phyloP scores from a whole-genome alignment of 805 yeast genomes.

The Pichia pseudocactophila region DNA sequence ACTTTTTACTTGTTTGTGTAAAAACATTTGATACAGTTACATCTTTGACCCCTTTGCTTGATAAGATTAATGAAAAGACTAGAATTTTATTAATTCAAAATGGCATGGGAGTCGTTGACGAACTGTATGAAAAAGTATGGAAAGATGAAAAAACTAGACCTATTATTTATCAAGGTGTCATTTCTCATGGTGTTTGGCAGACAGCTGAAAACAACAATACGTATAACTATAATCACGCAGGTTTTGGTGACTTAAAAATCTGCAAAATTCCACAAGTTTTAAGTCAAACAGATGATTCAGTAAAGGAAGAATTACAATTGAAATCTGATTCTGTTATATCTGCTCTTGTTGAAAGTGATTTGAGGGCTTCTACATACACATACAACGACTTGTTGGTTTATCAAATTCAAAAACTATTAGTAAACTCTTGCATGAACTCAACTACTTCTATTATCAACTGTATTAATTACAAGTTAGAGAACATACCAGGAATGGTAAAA shows the following conservation, averaged over 20 bases:
- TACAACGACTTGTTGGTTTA: conserved; percentile 40
- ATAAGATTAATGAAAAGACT: conserved; percentile 39
- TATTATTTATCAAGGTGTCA: conserved; percentile 60
- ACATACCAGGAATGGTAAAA: conserved; percentile 27
- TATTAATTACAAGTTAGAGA: conserved; percentile 63
- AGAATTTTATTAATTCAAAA: conserved; percentile 70
- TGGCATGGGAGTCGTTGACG: conserved; percentile 67
- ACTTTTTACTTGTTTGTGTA: conserved; percentile 56
- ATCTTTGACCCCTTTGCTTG: conserved; percentile 51
- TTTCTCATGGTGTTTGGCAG: conserved; percentile 75
- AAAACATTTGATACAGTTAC: conserved; percentile 65
- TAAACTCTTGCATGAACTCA: conserved; percentile 80
- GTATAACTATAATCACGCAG: conserved; percentile 56
- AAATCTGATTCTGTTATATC: conserved; percentile 18
- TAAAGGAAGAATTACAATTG: conserved; percentile 9
- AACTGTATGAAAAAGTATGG: conserved; percentile 47
- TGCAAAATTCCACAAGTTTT: conserved; percentile 43
- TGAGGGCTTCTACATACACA: conserved; percentile 25
- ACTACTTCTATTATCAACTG: conserved; percentile 72
- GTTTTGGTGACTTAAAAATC: conserved; percentile 53
- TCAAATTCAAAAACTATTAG: conserved; percentile 68
- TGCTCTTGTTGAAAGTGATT: conserved; percentile 20
- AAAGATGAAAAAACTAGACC: conserved; percentile 40
- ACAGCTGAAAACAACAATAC: conserved; percentile 20
- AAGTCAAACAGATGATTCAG: background rate